Conservation (phyloP, 768 basidiomycete species). For the Pleurotus cornucopiae region DNA sequence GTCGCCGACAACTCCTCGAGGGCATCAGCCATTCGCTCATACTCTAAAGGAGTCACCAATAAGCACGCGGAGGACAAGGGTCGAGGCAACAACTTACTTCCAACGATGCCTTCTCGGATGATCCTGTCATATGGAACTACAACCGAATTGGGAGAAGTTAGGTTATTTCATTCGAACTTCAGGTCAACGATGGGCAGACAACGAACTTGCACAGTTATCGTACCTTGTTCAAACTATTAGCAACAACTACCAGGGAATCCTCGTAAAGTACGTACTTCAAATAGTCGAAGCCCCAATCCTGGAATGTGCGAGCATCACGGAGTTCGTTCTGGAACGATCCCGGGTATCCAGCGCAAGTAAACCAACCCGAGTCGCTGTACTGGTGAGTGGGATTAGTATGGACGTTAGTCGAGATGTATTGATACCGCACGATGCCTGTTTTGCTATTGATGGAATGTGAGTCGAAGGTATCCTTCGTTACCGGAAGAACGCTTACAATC, state of each 20-base stretch:
- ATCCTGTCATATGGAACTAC: conserved; percentile 56
- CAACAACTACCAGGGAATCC: not conserved
- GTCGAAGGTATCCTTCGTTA: not conserved
- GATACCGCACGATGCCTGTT: conserved; percentile 35
- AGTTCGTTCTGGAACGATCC: conserved; percentile 59
- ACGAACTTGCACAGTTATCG: conserved; percentile 52
- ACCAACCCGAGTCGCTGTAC: conserved; percentile 65
- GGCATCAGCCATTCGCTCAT: conserved; percentile 59
- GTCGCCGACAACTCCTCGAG: conserved; percentile 41
- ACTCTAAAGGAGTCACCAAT: conserved; percentile 31
- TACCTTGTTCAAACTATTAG: conserved; percentile 26
- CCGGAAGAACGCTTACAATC: conserved; percentile 37
- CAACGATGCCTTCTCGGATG: conserved; percentile 50
- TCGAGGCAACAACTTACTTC: conserved; percentile 34
- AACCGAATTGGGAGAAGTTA: too few species aligned
- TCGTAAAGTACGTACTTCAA: conserved; percentile 19
- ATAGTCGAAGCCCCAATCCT: conserved; percentile 65
- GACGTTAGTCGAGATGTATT: not conserved
- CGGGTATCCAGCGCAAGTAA: conserved; percentile 63
- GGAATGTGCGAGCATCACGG: conserved; percentile 52
- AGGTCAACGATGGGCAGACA: not conserved
- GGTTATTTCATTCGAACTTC: not conserved
- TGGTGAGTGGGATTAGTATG: conserved; percentile 15
- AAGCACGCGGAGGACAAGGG: too few species aligned
- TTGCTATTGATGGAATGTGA: conserved; percentile 20